Base-by-base conservation (phyloP, 2,329 filamentous ascomycete species). In the Stachybotrys echinatus region DNA sequence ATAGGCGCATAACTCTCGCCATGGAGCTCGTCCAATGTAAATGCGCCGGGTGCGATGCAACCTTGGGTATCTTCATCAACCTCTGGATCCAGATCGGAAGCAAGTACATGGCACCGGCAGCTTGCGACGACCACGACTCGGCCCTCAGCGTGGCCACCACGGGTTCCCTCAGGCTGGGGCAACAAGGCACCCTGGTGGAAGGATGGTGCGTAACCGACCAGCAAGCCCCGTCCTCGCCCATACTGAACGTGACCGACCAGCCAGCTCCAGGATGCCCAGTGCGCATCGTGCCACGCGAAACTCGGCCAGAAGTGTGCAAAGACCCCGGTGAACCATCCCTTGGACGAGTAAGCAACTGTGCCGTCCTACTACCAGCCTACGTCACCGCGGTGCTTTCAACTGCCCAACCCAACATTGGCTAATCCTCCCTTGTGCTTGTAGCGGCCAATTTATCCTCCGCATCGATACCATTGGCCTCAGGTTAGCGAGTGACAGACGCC, bases 21-120 rank as follows among this genome's bases (percentile, higher is more conserved):
- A 74, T 74, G 70, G 65, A 72, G 27, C 53, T 44, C 6, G 58
- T 73, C 42, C 50, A 54, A 23, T 65, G 65, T 58, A 65, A 62
- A 50, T 74, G 72, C 58, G 56, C 60, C 48, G 57, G 57, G 23
- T 69, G 62, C 51, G 56, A 65, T 21, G 52, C 56, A 6, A 48
- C 56, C 6, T 49, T 72, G n/a, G 65, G 64, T 45, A 50, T 45
- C 2, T 62, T 69, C 44, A 37, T 58, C 49, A 74, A 74, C 38
- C 40, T 66, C 6, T 74, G 71, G 71, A 66, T 56, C 2, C 63
- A 71, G 52, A 63, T 74, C 27, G 69, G 67, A 40, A 70, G 68
- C 44, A 64, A 61, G 20, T 71, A 72, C 50, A 64, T 70, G 48
- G 69, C 65, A n/a, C 70, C 70, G 5, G 56, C 66, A 12, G 50